Conservation (phyloP, 129 eudicot species). For the Dittrichia graveolens region DNA sequence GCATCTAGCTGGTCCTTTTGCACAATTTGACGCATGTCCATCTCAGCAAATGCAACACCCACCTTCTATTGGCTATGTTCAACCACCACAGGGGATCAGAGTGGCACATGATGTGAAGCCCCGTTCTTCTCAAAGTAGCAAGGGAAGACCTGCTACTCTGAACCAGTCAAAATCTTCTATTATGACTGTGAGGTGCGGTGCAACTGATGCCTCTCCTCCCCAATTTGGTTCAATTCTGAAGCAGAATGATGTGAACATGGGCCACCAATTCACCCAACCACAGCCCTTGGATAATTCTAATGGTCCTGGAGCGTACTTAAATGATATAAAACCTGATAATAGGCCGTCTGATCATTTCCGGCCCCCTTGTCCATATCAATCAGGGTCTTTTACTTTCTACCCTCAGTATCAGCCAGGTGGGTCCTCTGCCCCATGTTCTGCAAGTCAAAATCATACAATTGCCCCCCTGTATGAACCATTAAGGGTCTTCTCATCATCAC, state of each 20-base stretch:
- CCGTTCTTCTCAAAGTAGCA: slow-evolving; percentile 55
- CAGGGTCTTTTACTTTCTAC: slow-evolving; percentile 31
- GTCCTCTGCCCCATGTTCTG: too few species aligned
- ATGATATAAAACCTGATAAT: slow-evolving; percentile 48
- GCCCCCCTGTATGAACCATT: too few species aligned
- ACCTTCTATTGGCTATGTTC: slow-evolving; percentile 36
- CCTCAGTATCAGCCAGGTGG: too few species aligned
- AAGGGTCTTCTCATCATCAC: slow-evolving; percentile 37
- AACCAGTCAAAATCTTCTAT: slow-evolving; percentile 45
- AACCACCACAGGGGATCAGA: slow-evolving; percentile 43
- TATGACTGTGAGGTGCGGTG: too few species aligned
- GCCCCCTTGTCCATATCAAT: slow-evolving; percentile 38
- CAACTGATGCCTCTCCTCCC: slow-evolving; percentile 47
- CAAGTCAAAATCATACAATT: too few species aligned
- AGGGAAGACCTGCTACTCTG: slow-evolving; percentile 45
- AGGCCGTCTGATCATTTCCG: slow-evolving; percentile 50
- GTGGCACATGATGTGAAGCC: slow-evolving; percentile 46
- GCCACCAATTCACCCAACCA: slow-evolving; percentile 40
- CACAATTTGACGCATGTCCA: slow-evolving; percentile 59
- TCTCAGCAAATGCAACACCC: slow-evolving; percentile 56
- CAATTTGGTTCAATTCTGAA: slow-evolving; percentile 41
- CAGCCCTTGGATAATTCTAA: slow-evolving; percentile 37
- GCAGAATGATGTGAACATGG: slow-evolving; percentile 36
- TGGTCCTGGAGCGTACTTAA: slow-evolving; percentile 32
- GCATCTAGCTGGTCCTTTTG: slow-evolving; percentile 42